A percentile compares a stretch with the other conserved stretches of the same genome.
phyloP scores from a whole-genome alignment of 2,329 filamentous ascomycete species.

The Grosmannia clavigera region DNA sequence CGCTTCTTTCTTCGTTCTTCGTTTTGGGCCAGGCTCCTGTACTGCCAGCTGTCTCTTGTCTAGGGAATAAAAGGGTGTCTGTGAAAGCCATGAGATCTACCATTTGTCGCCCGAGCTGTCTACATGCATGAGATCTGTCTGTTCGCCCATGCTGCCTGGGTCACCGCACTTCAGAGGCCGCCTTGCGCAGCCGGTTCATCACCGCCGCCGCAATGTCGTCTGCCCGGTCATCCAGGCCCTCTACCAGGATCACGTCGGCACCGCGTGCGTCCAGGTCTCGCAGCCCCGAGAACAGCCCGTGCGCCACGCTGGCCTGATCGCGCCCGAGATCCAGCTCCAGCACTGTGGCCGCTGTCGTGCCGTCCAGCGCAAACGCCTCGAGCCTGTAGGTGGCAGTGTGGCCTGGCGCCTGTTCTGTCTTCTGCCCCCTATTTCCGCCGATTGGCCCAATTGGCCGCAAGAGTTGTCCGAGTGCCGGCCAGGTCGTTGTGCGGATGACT shows the following conservation, averaged over 20 bases:
- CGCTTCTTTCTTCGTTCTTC: no score
- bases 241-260: slow-evolving; percentile 78
- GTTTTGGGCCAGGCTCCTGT: no score
- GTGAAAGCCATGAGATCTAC: no score
- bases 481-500: slow-evolving; percentile 42
- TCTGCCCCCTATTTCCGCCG: slow-evolving; percentile 6
- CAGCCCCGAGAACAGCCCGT: slow-evolving; percentile 77
- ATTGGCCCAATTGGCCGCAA: not conserved
- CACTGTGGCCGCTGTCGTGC: slow-evolving; percentile 25
- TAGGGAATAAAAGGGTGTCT: no score
- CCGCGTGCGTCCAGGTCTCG: slow-evolving; percentile 69
- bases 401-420: slow-evolving; percentile 13
- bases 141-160: not conserved
- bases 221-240: slow-evolving; percentile 69
- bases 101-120: no score
- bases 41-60: no score
- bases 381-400: slow-evolving; percentile 18
- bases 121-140: not conserved
- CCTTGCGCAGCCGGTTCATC: slow-evolving; percentile 74
- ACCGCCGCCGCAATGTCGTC: slow-evolving; percentile 80
- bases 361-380: slow-evolving; percentile 27
- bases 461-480: slow-evolving; percentile 30
- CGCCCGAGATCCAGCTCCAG: slow-evolving; percentile 64
- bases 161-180: slow-evolving; percentile 47
- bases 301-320: slow-evolving; percentile 62